Base-by-base conservation (phyloP, 2,329 filamentous ascomycete genomes). In the Metarhizium sp. region DNA sequence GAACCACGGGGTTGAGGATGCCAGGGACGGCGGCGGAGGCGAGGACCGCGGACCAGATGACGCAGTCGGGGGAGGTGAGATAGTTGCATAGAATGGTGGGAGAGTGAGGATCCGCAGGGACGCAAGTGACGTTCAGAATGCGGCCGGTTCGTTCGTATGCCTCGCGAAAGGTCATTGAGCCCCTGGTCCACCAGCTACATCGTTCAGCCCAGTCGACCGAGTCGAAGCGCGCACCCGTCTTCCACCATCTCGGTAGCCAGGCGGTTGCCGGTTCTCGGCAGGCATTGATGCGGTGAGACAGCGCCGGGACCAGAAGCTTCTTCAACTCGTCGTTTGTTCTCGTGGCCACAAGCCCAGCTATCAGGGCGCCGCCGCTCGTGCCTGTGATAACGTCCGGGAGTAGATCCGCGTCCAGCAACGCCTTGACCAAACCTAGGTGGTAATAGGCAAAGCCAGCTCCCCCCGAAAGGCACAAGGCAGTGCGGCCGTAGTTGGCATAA, bases 391-490 rank as follows among this genome's bases (percentile, higher is more conserved):
- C 92, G 59, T 95, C 88, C 0, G 94, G 94, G 1, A 99, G 75
- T 1, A 95, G 77, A 57, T 88, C 82, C 13, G 90, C 88, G 64
- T 97, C 94, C 6, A 97, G 76, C 4, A 97, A 78, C 8, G 92
- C 92, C 68, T 90, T 92, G 51, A 94, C 82, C 10, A 99, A 89
- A 11, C 94, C 94, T 60, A 96, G 90, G 69, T 99, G 94, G 68
- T 97, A 97, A 69, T 96, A 97, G 5, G 94, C 91, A 71, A 99
- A 96, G 0, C 88, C 89, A 3, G 92, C 94, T 0, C 94, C 94
- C 2, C 94, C 94, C 4, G 91, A 96, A 1, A 99, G 76, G 66
- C 92, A 99, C 3, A 99, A 77, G 0, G 94, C 94, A 6, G 92
- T 96, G 34, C 92, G 86, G 34, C 94, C 94, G 64, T 88, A 96